Base-by-base conservation (phyloP, 148 eudicot species). In the Heliosperma pusillum region DNA sequence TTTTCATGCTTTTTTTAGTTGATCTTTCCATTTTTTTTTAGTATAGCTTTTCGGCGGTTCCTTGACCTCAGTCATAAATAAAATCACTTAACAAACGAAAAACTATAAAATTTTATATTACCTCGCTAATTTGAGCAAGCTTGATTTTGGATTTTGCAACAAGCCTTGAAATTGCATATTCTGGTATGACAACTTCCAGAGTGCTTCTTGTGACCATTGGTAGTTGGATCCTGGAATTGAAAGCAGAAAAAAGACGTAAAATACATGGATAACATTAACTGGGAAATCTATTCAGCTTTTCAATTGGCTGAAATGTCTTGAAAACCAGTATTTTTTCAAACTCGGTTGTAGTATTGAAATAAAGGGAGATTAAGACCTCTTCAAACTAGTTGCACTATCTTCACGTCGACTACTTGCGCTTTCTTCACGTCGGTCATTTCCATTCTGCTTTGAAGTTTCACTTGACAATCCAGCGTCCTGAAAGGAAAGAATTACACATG, bases 61-160 rank as follows among this genome's bases (percentile, higher is more conserved):
- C 42, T 36, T 36, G 2, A 36, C 42, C 42, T 36, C 17, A 7
- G 55, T 12, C 55, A 4, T 50, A 4, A 50, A 12, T 12, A 50
- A 50, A 50, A 50, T 50, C 55, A 50, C 55, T 12, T 0, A 3
- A 16, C 12, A 50, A 50, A 50, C 19, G 5, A 40, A 13, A 10
- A n/a, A 44, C 40, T 62, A 25, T 26, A 25, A 25, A 40, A 78
- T 24, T 30, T 6, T 59, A 52, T 64, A 76, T 79, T 55, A 95
- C 99, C 91, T 95, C 94, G 61, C 99, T 86, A 71, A 95, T 95
- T 85, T 92, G 95, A 71, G 89, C 86, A 56, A 95, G 92, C 81
- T 92, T 92, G 83, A 83, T 92, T 77, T 81, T 90, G 52, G 93
- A 88, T 80, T 90, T 91, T 55, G 88, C 91, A 40, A 87, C 76